Conservation (phyloP, 23 red algal species). For the Gracilaria caudata region DNA sequence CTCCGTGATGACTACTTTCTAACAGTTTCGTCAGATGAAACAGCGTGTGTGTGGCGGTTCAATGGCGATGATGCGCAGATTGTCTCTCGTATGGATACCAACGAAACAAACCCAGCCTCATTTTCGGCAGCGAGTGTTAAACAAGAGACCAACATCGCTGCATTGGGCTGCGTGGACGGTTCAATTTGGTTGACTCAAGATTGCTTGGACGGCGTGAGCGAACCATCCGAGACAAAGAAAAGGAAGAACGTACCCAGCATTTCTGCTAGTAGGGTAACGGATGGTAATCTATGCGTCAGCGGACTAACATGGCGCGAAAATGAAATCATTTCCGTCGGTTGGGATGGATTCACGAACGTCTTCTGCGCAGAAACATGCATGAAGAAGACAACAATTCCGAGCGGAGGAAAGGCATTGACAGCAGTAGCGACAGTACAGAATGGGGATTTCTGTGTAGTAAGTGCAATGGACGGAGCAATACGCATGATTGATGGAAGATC, state of each 20-base stretch:
- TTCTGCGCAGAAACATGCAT: constrained; percentile 50
- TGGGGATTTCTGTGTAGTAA: constrained; percentile 33
- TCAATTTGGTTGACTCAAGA: constrained; percentile 60
- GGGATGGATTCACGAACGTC: constrained; percentile 56
- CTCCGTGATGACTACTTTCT: constrained; percentile 46
- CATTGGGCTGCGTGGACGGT: constrained; percentile 47
- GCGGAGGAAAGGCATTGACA: constrained; percentile 63
- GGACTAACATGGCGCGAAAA: constrained; percentile 49
- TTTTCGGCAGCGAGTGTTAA: constrained; percentile 29
- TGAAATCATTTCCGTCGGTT: constrained; percentile 42
- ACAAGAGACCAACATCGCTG: not conserved
- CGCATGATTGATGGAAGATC: constrained; percentile 57
- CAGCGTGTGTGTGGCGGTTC: constrained; percentile 57
- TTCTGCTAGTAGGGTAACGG: constrained; percentile 7
- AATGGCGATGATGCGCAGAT: constrained; percentile 16
- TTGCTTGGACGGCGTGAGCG: not conserved
- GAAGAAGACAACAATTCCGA: constrained; percentile 59
- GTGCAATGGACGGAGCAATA: constrained; percentile 60
- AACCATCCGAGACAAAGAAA: not conserved
- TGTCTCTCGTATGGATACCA: constrained; percentile 13
- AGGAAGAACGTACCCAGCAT: constrained; percentile 4
- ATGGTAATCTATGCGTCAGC: constrained; percentile 35
- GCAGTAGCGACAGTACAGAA: constrained; percentile 20
- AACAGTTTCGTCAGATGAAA: constrained; percentile 53
- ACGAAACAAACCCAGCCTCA: constrained; percentile 32